phyloP scores from a whole-genome alignment of 495 filamentous ascomycete genomes.

The Podospora pseudopauciseta region DNA sequence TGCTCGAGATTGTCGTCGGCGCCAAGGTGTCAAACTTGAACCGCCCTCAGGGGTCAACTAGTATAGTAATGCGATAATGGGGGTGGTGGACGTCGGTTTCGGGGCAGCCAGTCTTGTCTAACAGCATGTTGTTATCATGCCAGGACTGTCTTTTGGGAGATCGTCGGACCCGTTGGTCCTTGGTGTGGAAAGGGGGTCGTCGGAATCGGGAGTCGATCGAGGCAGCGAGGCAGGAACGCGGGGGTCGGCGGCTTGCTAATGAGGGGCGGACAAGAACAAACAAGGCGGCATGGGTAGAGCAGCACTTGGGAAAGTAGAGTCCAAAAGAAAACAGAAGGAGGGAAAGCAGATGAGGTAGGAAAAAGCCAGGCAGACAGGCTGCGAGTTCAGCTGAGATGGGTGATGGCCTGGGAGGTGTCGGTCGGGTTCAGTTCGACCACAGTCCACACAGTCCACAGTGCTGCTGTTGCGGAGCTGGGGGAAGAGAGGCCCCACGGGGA shows the following conservation, averaged over 20 bases:
- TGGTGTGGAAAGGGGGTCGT: slow-evolving; percentile 15
- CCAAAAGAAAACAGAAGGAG: slow-evolving; percentile 7
- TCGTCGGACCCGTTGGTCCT: background rate
- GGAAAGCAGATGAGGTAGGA: slow-evolving; percentile 1
- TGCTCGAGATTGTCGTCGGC: background rate
- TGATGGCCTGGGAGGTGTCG: slow-evolving; percentile 7
- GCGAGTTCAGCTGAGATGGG: slow-evolving; percentile 18
- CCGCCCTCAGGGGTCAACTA: background rate
- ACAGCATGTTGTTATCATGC: slow-evolving; percentile 34
- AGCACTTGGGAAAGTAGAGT: background rate
- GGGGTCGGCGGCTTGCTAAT: slow-evolving; percentile 8
- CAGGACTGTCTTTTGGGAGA: background rate
- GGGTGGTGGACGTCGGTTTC: slow-evolving; percentile 19
- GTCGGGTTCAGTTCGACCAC: slow-evolving; percentile 4
- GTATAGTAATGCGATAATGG: background rate
- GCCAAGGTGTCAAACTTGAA: slow-evolving; percentile 3
- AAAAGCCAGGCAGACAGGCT: slow-evolving; percentile 14
- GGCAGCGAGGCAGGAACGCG: slow-evolving; percentile 11
- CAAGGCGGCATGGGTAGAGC: background rate
- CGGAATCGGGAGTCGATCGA: slow-evolving; percentile 2
- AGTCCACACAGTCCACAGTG: background rate
- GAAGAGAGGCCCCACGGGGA: background rate
- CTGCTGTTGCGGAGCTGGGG: slow-evolving; percentile 8
- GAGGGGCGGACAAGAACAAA: background rate
- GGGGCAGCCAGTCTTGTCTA: slow-evolving; percentile 23